Conservation (phyloP, 2,329 filamentous ascomycete genomes). For the Colletotrichum paranaense region DNA sequence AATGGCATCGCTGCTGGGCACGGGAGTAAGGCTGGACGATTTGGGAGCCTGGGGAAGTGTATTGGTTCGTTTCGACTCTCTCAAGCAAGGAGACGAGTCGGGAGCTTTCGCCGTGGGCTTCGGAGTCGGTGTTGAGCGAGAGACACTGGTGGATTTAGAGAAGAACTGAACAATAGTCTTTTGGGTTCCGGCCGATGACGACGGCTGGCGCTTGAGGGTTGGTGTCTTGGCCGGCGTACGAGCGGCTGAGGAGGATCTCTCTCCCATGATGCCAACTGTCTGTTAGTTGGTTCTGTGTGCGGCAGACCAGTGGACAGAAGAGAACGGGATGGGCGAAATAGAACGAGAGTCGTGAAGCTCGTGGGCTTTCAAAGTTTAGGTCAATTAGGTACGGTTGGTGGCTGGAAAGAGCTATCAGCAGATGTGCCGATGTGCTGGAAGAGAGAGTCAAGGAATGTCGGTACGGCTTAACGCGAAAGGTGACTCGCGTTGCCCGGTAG, state of each 20-base stretch:
- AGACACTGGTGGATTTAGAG: slow-evolving; percentile 50
- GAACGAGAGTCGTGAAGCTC: background rate
- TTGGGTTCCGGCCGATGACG: slow-evolving; percentile 47
- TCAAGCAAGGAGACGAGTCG: slow-evolving; percentile 48
- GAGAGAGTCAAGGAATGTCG: background rate
- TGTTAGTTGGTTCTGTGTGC: background rate
- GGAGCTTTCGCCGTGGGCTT: slow-evolving; percentile 45
- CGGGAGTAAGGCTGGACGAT: slow-evolving; percentile 71
- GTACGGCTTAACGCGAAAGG: background rate
- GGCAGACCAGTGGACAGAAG: background rate
- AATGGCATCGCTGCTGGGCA: slow-evolving; percentile 82
- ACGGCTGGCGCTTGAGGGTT: slow-evolving; percentile 38
- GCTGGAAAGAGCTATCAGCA: background rate
- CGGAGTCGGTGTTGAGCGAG: slow-evolving; percentile 48
- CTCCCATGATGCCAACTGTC: slow-evolving; percentile 16
- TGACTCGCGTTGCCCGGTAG: background rate
- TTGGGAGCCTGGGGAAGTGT: slow-evolving; percentile 52
- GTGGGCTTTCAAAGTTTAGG: background rate
- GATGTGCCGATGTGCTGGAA: background rate
- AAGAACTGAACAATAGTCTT: slow-evolving; percentile 58
- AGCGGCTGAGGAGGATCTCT: slow-evolving; percentile 40
- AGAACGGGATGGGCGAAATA: background rate
- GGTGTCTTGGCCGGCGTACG: slow-evolving; percentile 50
- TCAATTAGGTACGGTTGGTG: background rate
- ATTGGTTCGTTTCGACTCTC: slow-evolving; percentile 58